These are phyloP conservation scores for Ochromonas danica DNA, from an alignment of 108 stramenopile genomes.

Conservation along the genomic window DNA sequence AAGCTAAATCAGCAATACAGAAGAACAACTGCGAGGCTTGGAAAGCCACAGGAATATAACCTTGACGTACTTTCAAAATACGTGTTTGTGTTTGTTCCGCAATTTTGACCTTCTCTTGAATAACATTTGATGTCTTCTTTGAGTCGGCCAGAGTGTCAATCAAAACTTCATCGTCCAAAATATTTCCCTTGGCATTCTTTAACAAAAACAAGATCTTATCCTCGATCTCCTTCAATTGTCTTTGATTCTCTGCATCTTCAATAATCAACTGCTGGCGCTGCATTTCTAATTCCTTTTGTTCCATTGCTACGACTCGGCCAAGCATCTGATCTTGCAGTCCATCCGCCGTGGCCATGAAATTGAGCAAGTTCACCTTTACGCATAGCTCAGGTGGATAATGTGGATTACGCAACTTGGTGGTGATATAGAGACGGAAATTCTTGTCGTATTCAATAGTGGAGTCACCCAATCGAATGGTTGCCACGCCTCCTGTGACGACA, in stretches of 20 bases:
- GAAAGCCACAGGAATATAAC: constrained; percentile 61
- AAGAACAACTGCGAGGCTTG: constrained; percentile 64
- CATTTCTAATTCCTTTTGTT: constrained; percentile 55
- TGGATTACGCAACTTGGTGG: constrained; percentile 61
- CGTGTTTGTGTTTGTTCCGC: constrained; percentile 53
- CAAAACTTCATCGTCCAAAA: constrained; percentile 65
- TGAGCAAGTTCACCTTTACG: constrained; percentile 62
- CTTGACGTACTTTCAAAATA: constrained; percentile 49
- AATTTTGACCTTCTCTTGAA: constrained; percentile 58
- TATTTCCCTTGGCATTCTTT: constrained; percentile 61
- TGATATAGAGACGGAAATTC: constrained; percentile 59
- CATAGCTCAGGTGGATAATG: constrained; percentile 65
- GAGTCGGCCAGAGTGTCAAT: constrained; percentile 61
- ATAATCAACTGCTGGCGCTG: constrained; percentile 58
- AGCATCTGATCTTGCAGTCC: constrained; percentile 68
- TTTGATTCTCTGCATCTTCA: constrained; percentile 62
- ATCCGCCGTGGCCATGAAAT: constrained; percentile 64
- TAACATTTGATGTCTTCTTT: constrained; percentile 57
- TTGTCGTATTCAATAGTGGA: constrained; percentile 62
- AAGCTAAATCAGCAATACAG: constrained; percentile 59
- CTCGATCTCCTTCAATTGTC: constrained; percentile 59
- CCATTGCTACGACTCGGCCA: constrained; percentile 55
- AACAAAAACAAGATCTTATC: constrained; percentile 62
- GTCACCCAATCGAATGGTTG: constrained; percentile 58
- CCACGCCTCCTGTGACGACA: constrained; percentile 49